phyloP scores from a whole-genome alignment of 108 stramenopile genomes.

The Skeletonema costatum region DNA sequence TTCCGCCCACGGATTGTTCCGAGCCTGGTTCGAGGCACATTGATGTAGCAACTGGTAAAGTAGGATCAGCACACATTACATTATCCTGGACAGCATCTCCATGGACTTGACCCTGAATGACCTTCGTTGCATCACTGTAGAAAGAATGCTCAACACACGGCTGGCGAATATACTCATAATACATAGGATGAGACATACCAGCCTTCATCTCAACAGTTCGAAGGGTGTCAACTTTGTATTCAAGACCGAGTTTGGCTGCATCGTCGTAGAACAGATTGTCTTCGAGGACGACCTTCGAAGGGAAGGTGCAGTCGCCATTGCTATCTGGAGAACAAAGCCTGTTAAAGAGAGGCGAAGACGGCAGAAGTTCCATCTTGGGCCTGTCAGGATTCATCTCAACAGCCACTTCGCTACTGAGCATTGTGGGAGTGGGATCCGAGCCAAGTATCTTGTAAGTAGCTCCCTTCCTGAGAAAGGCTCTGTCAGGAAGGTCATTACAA shows the following conservation, averaged over 20 bases:
- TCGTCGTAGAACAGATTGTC: slow-evolving; percentile 32
- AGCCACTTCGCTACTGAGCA: neutral
- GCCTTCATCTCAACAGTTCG: slow-evolving; percentile 37
- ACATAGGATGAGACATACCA: slow-evolving; percentile 27
- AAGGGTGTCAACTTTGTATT: slow-evolving; percentile 59
- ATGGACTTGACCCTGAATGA: slow-evolving; percentile 15
- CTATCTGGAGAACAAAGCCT: slow-evolving; percentile 30
- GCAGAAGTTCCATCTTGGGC: slow-evolving; percentile 15
- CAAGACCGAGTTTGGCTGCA: slow-evolving; percentile 17
- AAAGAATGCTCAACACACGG: slow-evolving; percentile 62
- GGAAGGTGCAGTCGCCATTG: slow-evolving; percentile 25
- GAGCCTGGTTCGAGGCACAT: slow-evolving; percentile 25
- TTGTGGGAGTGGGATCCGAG: slow-evolving; percentile 4
- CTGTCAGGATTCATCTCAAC: slow-evolving; percentile 12
- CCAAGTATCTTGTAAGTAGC: slow-evolving; percentile 30
- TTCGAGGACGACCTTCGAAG: slow-evolving; percentile 27
- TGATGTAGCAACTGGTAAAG: slow-evolving; percentile 21
- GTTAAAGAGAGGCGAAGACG: slow-evolving; percentile 12
- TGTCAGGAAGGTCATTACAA: slow-evolving; percentile 38
- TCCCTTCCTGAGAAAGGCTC: slow-evolving; percentile 44
- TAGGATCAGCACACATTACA: slow-evolving; percentile 43
- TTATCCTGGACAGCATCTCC: slow-evolving; percentile 2
- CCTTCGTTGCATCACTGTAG: slow-evolving; percentile 39
- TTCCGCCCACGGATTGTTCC: neutral
- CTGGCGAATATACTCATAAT: slow-evolving; percentile 58